Percentiles rank a stretch among this genome's conserved stretches.
Conservation (phyloP, 768 basidiomycete species). For the Leccinellum albellum region DNA sequence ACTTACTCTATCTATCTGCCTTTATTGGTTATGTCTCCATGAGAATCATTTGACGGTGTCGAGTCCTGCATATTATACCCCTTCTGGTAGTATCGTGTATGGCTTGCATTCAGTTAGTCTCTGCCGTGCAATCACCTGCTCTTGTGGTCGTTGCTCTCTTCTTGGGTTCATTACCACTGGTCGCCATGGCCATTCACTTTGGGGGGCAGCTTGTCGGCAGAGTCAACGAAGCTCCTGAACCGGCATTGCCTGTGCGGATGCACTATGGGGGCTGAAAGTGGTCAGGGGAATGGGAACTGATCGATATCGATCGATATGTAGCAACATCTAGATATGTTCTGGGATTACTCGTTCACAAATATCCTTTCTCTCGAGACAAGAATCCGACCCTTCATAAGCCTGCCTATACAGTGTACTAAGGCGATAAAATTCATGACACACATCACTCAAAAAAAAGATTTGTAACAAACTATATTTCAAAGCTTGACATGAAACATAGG, state of each 20-base stretch:
- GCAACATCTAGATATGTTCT: too few species aligned
- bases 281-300: too few species aligned
- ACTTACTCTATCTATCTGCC: background rate
- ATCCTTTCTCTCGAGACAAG: too few species aligned
- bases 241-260: background rate
- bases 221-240: background rate
- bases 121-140: conserved; percentile 5
- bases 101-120: conserved; percentile 6
- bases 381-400: too few species aligned
- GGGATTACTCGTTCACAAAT: too few species aligned
- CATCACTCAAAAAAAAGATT: background rate
- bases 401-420: too few species aligned
- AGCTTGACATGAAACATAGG: conserved; percentile 34
- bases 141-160: conserved; percentile 8
- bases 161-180: conserved; percentile 7
- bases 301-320: too few species aligned
- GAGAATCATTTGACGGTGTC: conserved; percentile 8
- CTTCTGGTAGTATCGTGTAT: conserved; percentile 9
- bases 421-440: too few species aligned
- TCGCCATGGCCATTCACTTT: conserved; percentile 1
- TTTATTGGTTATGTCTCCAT: background rate
- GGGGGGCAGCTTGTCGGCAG: background rate
- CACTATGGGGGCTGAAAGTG: too few species aligned
- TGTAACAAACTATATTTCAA: conserved; percentile 28
- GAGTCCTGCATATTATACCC: conserved; percentile 18